A percentile compares a stretch with the other conserved stretches of the same genome.
Conservation (phyloP, 2,329 filamentous ascomycete genomes). For the Xylariales sp. region DNA sequence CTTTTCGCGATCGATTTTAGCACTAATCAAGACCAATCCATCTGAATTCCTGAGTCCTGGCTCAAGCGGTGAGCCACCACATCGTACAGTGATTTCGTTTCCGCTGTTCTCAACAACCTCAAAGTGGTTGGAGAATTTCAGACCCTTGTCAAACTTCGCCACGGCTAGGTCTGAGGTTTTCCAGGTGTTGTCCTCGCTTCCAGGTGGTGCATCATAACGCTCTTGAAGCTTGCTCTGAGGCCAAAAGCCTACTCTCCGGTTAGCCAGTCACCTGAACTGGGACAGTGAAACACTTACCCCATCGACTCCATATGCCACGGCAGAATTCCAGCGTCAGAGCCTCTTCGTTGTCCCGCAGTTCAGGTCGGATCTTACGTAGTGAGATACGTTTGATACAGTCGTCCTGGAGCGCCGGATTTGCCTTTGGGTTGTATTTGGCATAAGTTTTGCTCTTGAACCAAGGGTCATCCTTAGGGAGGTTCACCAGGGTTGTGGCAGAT, state of each 20-base stretch:
- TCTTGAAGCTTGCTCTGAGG: slow-evolving; percentile 24
- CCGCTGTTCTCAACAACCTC: slow-evolving; percentile 24
- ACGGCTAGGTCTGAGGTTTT: slow-evolving; percentile 20
- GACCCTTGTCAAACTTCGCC: slow-evolving; percentile 19
- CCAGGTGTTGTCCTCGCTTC: slow-evolving; percentile 25
- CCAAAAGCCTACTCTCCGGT: slow-evolving; percentile 40
- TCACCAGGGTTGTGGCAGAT: slow-evolving; percentile 50
- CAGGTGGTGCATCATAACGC: slow-evolving; percentile 23
- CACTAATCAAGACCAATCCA: slow-evolving; percentile 23
- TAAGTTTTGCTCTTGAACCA: slow-evolving; percentile 56
- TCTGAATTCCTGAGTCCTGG: slow-evolving; percentile 22
- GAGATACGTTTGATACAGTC: slow-evolving; percentile 60
- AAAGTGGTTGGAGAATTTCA: slow-evolving; percentile 27
- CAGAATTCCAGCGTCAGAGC: slow-evolving; percentile 61
- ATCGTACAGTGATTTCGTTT: slow-evolving; percentile 23
- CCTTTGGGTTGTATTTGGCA: slow-evolving; percentile 55
- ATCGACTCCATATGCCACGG: slow-evolving; percentile 62
- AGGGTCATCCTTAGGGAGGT: slow-evolving; percentile 54
- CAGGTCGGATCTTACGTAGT: slow-evolving; percentile 58
- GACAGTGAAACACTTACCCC: slow-evolving; percentile 41
- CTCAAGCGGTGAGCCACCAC: slow-evolving; percentile 22
- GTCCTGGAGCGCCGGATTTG: slow-evolving; percentile 61
- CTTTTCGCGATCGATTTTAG: slow-evolving; percentile 21
- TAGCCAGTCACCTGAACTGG: background rate
- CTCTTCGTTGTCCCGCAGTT: slow-evolving; percentile 56